phyloP scores from a whole-genome alignment of 768 basidiomycete species.

The Tubosaeta brunneosetosa region DNA sequence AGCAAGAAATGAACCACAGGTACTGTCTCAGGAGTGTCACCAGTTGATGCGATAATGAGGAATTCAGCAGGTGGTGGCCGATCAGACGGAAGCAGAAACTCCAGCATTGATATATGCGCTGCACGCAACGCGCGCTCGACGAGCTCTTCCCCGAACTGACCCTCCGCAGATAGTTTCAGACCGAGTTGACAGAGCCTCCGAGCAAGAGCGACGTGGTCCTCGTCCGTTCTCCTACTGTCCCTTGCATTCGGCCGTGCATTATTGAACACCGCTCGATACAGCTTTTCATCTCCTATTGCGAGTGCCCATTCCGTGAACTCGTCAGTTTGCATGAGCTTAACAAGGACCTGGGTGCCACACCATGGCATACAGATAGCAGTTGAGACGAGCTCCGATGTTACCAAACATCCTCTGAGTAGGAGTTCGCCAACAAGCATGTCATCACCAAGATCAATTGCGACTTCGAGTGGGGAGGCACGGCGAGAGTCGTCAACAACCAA shows the following conservation, averaged over 20 bases:
- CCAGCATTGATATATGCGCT: too few relatives aligned
- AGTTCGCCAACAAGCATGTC: not conserved
- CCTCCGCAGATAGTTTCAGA: too few relatives aligned
- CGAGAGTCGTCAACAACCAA: not conserved
- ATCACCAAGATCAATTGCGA: not conserved
- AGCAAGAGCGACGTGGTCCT: not conserved
- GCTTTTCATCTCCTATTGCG: not conserved
- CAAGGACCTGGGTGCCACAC: slow-evolving; percentile 1
- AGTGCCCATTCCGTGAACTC: slow-evolving; percentile 1
- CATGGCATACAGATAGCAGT: slow-evolving; percentile 1
- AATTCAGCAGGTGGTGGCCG: too few relatives aligned
- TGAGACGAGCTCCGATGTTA: not conserved
- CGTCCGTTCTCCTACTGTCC: not conserved
- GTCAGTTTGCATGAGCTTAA: not conserved
- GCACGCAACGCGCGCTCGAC: too few relatives aligned
- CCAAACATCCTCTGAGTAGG: not conserved
- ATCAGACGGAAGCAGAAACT: too few relatives aligned
- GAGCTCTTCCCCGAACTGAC: too few relatives aligned
- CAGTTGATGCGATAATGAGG: too few relatives aligned
- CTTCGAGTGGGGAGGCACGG: not conserved
- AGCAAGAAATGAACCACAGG: too few relatives aligned
- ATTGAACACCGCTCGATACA: not conserved
- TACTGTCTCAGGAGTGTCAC: too few relatives aligned
- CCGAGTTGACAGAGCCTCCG: too few relatives aligned
- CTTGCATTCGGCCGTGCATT: slow-evolving; percentile 1